Percentiles rank a stretch among this genome's conserved stretches.
These are phyloP conservation scores for Hirschioporus abietinus DNA, from an alignment of 768 basidiomycete genomes.

Conservation along the genomic window DNA sequence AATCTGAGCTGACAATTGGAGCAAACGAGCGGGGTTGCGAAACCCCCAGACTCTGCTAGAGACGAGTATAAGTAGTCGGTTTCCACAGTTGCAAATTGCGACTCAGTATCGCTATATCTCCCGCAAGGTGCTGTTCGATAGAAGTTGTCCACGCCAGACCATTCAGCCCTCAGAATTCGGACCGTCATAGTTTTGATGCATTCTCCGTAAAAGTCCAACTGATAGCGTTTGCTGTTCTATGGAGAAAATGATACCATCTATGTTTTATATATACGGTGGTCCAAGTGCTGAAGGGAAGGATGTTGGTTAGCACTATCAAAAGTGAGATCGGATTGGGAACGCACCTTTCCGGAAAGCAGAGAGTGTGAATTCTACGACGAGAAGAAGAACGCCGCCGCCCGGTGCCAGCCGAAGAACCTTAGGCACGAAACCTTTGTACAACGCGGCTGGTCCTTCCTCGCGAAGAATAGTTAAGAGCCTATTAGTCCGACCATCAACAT, in stretches of 20 bases:
- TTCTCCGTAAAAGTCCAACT: neutral
- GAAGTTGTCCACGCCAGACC: too few relatives aligned
- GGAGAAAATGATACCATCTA: neutral
- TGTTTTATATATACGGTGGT: slow-evolving; percentile 42
- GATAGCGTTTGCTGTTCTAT: neutral
- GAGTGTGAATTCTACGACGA: slow-evolving; percentile 89
- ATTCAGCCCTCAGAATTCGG: too few relatives aligned
- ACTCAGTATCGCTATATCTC: too few relatives aligned
- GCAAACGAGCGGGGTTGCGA: too few relatives aligned
- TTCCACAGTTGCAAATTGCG: too few relatives aligned
- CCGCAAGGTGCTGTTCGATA: too few relatives aligned
- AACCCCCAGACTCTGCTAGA: neutral
- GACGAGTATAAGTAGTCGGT: too few relatives aligned
- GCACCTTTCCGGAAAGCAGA: slow-evolving; percentile 69
- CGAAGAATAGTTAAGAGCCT: slow-evolving; percentile 71
- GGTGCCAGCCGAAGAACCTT: slow-evolving; percentile 95
- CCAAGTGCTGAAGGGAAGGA: slow-evolving; percentile 37
- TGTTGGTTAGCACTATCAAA: slow-evolving; percentile 4
- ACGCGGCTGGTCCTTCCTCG: slow-evolving; percentile 79
- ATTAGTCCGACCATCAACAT: neutral
- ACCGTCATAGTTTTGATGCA: neutral
- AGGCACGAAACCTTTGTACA: slow-evolving; percentile 94
- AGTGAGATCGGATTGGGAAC: slow-evolving; percentile 15
- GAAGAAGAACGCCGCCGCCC: slow-evolving; percentile 87
- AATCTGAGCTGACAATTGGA: neutral